Base-by-base conservation (phyloP, 2,329 filamentous ascomycete species). In the Phialophora chinensis region DNA sequence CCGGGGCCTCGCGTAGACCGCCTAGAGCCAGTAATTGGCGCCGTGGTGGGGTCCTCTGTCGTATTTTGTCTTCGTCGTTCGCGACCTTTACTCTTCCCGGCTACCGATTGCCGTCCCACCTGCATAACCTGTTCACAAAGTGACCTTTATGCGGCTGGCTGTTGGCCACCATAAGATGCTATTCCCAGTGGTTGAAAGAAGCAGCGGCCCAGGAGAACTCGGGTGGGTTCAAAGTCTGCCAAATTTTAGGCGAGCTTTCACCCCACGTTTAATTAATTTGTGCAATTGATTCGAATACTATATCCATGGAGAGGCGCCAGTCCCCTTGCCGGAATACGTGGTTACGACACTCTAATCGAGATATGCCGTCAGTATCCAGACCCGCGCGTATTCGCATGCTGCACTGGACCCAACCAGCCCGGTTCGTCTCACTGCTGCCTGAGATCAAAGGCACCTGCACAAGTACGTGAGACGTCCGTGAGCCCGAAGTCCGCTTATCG, bases 71-170 rank as follows among this genome's bases (percentile, higher is more conserved):
- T 17, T 25, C 55, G 44, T n/a, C 14, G 3, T 23, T 52, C 49
- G 49, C 49, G 49, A 52, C 49, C 25, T 52, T 52, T 52, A 23
- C 49, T 52, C 49, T 52, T 52, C 20, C 49, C 49, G 49, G 49
- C 49, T 52, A 8, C 49, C 20, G 49, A 44, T 44, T 23, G 49
- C 49, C 20, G 20, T 23, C 20, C 20, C 25, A 29, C 49, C 49
- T 52, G 49, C 49, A 52, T 52, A 52, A 52, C 23, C 23, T 23
- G 25, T 52, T 52, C 49, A 52, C 25, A 52, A 52, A 44, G 17
- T 52, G 49, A n/a, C 8, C 20, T 3, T 52, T 52, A 29, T 52
- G 49, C 49, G 10, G 8, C 4, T 52, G 17, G 20, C 7, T 52
- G 49, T 27, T 27, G 49, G 49, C 49, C 49, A 27, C 47, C 7